phyloP scores from a whole-genome alignment of 345 rosid genomes.

The Odontarrhena argentea region DNA sequence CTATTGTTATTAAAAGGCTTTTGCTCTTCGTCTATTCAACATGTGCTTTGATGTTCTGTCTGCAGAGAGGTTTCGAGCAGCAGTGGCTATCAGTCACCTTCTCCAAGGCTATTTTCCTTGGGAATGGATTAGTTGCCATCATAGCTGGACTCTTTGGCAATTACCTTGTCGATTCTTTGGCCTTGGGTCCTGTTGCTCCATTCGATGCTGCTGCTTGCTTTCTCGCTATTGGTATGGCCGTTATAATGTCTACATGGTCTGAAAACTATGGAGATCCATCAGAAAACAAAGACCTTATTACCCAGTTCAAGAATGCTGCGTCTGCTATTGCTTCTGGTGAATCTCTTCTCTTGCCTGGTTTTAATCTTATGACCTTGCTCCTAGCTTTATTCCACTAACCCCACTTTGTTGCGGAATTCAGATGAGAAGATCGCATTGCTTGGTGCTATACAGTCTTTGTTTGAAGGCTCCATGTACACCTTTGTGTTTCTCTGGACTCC shows the following conservation, averaged over 20 bases:
- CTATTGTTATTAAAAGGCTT: background rate
- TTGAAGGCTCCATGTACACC: constrained; percentile 98
- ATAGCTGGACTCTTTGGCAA: constrained; percentile 65
- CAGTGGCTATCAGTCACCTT: constrained; percentile 75
- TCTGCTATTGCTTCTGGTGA: constrained; percentile 69
- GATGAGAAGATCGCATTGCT: constrained; percentile 93
- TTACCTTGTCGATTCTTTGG: constrained; percentile 56
- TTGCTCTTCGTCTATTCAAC: background rate
- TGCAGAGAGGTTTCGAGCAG: constrained; percentile 68
- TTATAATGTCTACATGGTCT: constrained; percentile 62
- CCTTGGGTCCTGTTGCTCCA: constrained; percentile 69
- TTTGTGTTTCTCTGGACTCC: constrained; percentile 99
- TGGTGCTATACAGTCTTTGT: constrained; percentile 95
- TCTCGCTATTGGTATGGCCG: constrained; percentile 67
- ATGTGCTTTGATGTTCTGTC: background rate
- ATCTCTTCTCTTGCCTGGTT: constrained; percentile 29
- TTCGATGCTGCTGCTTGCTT: constrained; percentile 77
- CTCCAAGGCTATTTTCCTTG: constrained; percentile 75
- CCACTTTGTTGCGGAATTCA: constrained; percentile 37
- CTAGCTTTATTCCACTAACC: constrained; percentile 25
- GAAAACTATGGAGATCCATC: constrained; percentile 75
- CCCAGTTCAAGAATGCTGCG: constrained; percentile 72
- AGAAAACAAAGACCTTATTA: constrained; percentile 59
- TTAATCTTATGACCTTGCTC: constrained; percentile 9
- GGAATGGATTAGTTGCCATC: constrained; percentile 70